Conservation (phyloP, 2,329 filamentous ascomycete species). For the Blumeriella jaapii region DNA sequence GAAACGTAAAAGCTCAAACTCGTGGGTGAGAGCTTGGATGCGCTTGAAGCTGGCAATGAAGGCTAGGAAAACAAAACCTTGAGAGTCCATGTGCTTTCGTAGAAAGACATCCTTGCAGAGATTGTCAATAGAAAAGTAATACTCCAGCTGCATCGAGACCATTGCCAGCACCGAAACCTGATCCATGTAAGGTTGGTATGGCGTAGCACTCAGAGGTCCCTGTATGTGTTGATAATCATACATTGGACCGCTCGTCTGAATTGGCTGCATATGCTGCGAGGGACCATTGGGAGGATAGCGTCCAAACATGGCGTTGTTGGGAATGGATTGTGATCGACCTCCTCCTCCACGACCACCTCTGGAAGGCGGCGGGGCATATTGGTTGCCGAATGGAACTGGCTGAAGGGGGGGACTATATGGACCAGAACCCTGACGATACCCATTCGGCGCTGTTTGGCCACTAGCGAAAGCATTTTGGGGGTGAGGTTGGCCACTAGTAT, state of each 20-base stretch:
- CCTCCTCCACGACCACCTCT: slow-evolving; percentile 36
- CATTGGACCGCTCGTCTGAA: slow-evolving; percentile 39
- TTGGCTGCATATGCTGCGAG: slow-evolving; percentile 29
- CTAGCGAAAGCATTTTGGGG: slow-evolving; percentile 29
- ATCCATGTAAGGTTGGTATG: slow-evolving; percentile 46
- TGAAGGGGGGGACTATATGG: slow-evolving; percentile 30
- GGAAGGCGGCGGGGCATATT: slow-evolving; percentile 23
- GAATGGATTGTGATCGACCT: slow-evolving; percentile 49
- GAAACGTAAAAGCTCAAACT: slow-evolving; percentile 61
- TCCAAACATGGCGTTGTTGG: slow-evolving; percentile 39
- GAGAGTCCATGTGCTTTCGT: slow-evolving; percentile 84
- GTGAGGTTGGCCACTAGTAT: slow-evolving; percentile 25
- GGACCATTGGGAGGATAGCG: slow-evolving; percentile 30
- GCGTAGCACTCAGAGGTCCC: slow-evolving; percentile 44
- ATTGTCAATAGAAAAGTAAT: slow-evolving; percentile 96
- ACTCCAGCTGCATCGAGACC: slow-evolving; percentile 54
- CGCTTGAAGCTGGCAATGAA: slow-evolving; percentile 82
- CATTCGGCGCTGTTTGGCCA: slow-evolving; percentile 27
- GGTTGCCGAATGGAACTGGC: slow-evolving; percentile 26
- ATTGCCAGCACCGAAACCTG: slow-evolving; percentile 34
- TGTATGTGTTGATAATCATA: slow-evolving; percentile 42
- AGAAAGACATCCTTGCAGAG: slow-evolving; percentile 87
- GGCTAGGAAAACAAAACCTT: slow-evolving; percentile 76
- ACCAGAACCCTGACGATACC: slow-evolving; percentile 22
- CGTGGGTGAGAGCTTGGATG: slow-evolving; percentile 59